phyloP scores from a whole-genome alignment of 2,329 filamentous ascomycete genomes.

The Penicillium verrucosum region DNA sequence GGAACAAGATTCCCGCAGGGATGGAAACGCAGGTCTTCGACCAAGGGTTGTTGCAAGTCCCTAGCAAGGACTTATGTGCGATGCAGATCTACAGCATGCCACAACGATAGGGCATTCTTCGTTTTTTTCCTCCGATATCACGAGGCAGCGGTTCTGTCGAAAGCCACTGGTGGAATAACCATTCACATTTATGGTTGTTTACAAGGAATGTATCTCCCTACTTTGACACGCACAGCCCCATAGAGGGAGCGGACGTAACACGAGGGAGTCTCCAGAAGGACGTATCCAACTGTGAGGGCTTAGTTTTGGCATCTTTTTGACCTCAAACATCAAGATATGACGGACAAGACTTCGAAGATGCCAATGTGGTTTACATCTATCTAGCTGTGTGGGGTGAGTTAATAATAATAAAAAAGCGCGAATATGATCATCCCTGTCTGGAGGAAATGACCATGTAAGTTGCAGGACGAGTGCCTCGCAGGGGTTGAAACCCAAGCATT shows the following conservation, averaged over 20 bases:
- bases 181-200: not conserved
- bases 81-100: not conserved
- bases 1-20: not conserved
- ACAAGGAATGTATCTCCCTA: conserved; percentile 42
- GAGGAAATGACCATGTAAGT: not conserved
- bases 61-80: not conserved
- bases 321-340: conserved; percentile 44
- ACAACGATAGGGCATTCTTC: not conserved
- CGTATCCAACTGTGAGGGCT: conserved; percentile 29
- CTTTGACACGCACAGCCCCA: conserved; percentile 45
- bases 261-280: conserved; percentile 37
- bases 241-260: conserved; percentile 42
- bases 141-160: not conserved
- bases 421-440: not conserved
- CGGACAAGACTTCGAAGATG: conserved; percentile 47
- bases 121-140: not conserved
- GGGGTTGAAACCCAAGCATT: not conserved
- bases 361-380: conserved; percentile 21
- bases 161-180: not conserved
- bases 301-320: conserved; percentile 45
- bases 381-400: not conserved
- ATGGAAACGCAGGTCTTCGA: not conserved
- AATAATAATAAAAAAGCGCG: not conserved
- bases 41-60: not conserved
- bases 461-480: not conserved